These are phyloP conservation scores for Dysphania ambrosioides DNA, from an alignment of 148 eudicot species.

Conservation along the genomic window DNA sequence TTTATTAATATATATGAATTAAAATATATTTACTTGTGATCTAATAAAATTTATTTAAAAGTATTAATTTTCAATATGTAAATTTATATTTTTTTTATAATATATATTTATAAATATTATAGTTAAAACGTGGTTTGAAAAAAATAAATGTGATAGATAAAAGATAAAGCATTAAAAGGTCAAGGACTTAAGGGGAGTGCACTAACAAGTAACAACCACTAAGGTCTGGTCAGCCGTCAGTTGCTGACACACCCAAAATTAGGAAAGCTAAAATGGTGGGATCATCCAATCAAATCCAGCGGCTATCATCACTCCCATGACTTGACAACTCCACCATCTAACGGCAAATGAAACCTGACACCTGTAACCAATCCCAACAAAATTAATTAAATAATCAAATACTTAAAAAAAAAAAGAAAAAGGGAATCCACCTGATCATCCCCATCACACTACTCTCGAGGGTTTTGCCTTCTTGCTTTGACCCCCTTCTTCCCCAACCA, in stretches of 20 bases:
- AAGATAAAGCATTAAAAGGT: too few relatives aligned
- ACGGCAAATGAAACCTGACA: conserved; percentile 4
- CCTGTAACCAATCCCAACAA: conserved; percentile 11
- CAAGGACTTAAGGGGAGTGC: conserved; percentile 8
- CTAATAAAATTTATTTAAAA: too few relatives aligned
- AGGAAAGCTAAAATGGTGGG: conserved; percentile 21
- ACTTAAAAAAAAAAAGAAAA: too few relatives aligned
- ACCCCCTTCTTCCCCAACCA: conserved; percentile 10
- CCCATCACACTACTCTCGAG: conserved; percentile 29
- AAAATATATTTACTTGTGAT: too few relatives aligned
- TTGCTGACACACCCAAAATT: conserved; percentile 30
- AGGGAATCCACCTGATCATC: conserved; percentile 22
- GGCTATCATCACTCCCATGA: conserved; percentile 8
- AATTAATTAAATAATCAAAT: conserved; percentile 3
- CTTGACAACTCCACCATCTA: conserved; percentile 16
- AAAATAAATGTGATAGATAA: too few relatives aligned
- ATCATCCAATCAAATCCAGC: conserved; percentile 7
- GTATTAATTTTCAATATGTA: too few relatives aligned
- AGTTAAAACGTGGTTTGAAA: too few relatives aligned
- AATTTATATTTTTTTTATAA: too few relatives aligned
- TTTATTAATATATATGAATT: too few relatives aligned
- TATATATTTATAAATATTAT: too few relatives aligned
- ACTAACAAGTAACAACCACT: conserved; percentile 25
- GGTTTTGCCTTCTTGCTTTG: conserved; percentile 27
- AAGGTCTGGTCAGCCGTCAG: conserved; percentile 28